Percentiles rank a stretch among this genome's conserved stretches.
Conservation (phyloP, 768 basidiomycete genomes). For the Antrodiella citrinella region DNA sequence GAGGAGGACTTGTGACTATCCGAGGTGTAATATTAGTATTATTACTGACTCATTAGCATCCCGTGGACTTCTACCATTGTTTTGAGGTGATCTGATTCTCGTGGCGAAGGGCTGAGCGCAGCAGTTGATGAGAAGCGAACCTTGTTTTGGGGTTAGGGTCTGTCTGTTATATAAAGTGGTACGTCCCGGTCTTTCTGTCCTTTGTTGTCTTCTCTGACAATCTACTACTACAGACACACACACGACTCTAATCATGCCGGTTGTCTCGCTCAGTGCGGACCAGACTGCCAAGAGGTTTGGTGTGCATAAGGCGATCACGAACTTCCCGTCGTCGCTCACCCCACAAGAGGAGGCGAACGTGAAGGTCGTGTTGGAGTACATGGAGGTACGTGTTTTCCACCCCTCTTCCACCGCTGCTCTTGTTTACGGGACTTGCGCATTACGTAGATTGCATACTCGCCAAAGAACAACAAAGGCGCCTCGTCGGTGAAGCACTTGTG, state of each 20-base stretch:
- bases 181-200: background rate
- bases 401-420: background rate
- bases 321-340: constrained; percentile 10
- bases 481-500: constrained; percentile 10
- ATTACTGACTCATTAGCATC: too few species aligned
- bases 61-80: background rate
- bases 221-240: background rate
- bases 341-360: constrained; percentile 9
- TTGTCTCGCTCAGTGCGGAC: constrained; percentile 4
- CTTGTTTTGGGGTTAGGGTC: background rate
- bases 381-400: constrained; percentile 6
- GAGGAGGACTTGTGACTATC: background rate
- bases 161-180: background rate
- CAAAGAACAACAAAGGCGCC: constrained; percentile 9
- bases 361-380: constrained; percentile 12
- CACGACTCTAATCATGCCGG: too few species aligned
- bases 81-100: background rate
- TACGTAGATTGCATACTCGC: constrained; percentile 13
- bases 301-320: constrained; percentile 6
- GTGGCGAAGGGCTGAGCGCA: background rate
- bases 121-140: background rate
- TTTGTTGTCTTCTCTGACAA: background rate
- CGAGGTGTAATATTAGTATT: background rate
- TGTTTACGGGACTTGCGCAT: background rate
- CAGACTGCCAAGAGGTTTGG: constrained; percentile 7